Evolutionary conservation across 495 filamentous ascomycete species (phyloP).

Genomic region (Cetradonia linearis): DNA sequence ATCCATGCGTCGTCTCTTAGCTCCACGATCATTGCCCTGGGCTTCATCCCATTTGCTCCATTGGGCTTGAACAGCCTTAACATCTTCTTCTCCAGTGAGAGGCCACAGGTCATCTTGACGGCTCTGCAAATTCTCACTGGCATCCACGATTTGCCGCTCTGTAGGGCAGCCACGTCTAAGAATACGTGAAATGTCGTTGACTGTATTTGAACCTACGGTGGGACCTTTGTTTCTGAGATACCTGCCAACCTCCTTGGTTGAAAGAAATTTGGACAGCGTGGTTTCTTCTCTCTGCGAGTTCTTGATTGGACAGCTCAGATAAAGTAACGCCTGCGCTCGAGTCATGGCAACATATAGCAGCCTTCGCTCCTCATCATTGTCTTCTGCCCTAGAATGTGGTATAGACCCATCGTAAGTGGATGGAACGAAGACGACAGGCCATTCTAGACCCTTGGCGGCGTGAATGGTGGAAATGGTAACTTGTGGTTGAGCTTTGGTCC

Average conservation of each 20-base stretch:
- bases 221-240: constrained; percentile 51
- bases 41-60: constrained; percentile 30
- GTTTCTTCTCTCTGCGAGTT: constrained; percentile 55
- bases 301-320: constrained; percentile 69
- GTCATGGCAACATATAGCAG: constrained; percentile 98
- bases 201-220: constrained; percentile 40
- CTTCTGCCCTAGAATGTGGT: constrained; percentile 86
- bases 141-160: constrained; percentile 37
- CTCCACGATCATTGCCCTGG: constrained; percentile 25
- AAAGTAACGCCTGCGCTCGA: constrained; percentile 79
- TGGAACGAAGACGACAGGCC: constrained; percentile 94
- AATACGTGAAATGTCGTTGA: constrained; percentile 53
- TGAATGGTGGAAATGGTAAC: constrained; percentile 96
- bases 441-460: constrained; percentile 92
- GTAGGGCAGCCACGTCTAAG: constrained; percentile 47
- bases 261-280: constrained; percentile 53
- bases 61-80: constrained; percentile 31
- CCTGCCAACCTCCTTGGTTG: constrained; percentile 35
- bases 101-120: constrained; percentile 56
- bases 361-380: constrained; percentile 79
- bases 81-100: constrained; percentile 43
- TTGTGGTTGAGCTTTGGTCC: constrained; percentile 37
- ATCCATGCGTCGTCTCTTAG: constrained; percentile 23
- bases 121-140: constrained; percentile 35
- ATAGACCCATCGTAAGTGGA: constrained; percentile 86